These are phyloP conservation scores for Boletus sensibilis DNA, from an alignment of 768 basidiomycete species.

Conservation along the genomic window DNA sequence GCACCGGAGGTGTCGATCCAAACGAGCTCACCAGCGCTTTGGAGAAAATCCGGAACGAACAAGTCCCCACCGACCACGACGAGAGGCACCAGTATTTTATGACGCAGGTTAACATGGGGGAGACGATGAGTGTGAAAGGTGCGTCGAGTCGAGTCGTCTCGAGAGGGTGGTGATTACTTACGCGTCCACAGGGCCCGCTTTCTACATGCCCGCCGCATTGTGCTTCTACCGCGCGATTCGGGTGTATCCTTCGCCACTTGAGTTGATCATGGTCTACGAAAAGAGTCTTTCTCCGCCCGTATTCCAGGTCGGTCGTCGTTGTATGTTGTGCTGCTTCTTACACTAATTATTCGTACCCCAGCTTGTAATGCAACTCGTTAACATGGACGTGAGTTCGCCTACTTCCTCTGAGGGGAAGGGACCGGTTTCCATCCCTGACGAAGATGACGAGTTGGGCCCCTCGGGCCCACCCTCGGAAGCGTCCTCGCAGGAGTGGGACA, in stretches of 20 bases:
- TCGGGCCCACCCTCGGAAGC: constrained; percentile 79
- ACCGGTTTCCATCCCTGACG: constrained; percentile 39
- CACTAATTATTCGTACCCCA: constrained; percentile 25
- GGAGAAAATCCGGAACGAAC: constrained; percentile 66
- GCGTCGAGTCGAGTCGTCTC: background rate
- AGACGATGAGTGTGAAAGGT: constrained; percentile 80
- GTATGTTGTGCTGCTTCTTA: background rate
- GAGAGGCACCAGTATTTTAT: constrained; percentile 91
- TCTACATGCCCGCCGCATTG: constrained; percentile 77
- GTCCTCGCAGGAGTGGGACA: constrained; percentile 91
- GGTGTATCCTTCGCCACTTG: constrained; percentile 92
- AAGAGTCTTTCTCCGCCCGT: constrained; percentile 80
- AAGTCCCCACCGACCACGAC: constrained; percentile 62
- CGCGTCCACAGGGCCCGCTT: constrained; percentile 62
- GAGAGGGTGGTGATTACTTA: background rate
- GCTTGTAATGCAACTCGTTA: constrained; percentile 82
- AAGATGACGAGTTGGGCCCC: constrained; percentile 56
- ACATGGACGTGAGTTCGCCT: constrained; percentile 81
- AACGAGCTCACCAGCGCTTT: constrained; percentile 64
- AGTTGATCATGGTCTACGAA: constrained; percentile 93
- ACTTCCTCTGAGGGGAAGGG: constrained; percentile 37
- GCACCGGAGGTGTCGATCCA: constrained; percentile 36
- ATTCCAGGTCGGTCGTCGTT: constrained; percentile 58
- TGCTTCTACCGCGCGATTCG: constrained; percentile 91
- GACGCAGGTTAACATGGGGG: constrained; percentile 83